phyloP scores from a whole-genome alignment of 257 asterid species.

The Ocimum tenuiflorum region DNA sequence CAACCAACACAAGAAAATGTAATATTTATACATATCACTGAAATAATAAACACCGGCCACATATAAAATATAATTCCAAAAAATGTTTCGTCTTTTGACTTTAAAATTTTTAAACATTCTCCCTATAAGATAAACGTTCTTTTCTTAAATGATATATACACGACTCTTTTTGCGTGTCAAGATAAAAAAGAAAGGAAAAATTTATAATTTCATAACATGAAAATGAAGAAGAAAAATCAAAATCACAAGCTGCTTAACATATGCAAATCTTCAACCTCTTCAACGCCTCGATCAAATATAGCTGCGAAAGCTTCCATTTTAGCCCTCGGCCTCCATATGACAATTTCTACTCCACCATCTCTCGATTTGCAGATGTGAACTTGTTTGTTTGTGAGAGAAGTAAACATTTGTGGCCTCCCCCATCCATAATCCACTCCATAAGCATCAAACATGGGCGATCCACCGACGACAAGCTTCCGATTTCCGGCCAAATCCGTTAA shows the following conservation, averaged over 20 bases:
- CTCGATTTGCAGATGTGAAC: background rate
- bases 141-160: no score
- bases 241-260: background rate
- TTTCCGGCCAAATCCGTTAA: background rate
- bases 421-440: background rate
- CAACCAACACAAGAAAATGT: no score
- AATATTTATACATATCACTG: no score
- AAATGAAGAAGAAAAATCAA: no score
- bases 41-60: no score
- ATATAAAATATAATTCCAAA: no score
- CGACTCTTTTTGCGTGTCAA: no score
- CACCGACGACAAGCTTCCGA: background rate
- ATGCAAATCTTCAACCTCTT: background rate
- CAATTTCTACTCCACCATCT: background rate
- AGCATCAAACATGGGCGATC: background rate
- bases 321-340: background rate
- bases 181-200: no score
- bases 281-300: background rate
- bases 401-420: background rate
- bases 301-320: background rate
- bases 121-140: no score
- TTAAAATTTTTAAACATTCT: no score
- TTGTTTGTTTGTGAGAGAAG: background rate
- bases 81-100: no score
- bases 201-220: no score